Base-by-base conservation (phyloP, 768 basidiomycete genomes). In the Collybiopsis luxurians region DNA sequence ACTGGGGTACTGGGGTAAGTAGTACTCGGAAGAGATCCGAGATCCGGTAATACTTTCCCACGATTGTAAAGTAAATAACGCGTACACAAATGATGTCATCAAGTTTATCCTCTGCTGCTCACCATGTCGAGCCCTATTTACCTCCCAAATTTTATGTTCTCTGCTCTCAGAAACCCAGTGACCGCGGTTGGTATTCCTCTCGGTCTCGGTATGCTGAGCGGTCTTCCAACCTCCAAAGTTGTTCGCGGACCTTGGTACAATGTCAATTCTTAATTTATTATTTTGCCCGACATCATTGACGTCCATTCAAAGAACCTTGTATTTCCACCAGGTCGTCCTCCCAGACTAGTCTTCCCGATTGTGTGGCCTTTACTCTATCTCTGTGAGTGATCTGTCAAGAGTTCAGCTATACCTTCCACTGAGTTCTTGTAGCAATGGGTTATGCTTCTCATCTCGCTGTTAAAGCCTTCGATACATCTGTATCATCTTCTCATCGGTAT, bases 361-460 rank as follows among this genome's bases (percentile, higher is more conserved):
- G 81, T 83, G 12, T 84, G 84, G 85, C 74, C 80, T 0, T 63
- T 73, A 0, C 61, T 85, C 13, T 83, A 81, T 62, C 55, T 76
- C 15, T 71, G 72, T 72, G 49, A 26, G 70, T 59, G 11, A 26
- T 45, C 10, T 17, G 9, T 45, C 17, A 15, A 31, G 23, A 21
- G 15, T 12, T 15, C 4, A 12, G 19, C 61, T 63, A 38, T 44
- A 58, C 47, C 59, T 59, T 13, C 51, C 46, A 3, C 43, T 45
- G 57, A 56, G 21, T 40, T 27, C 52, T 55, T 43, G 6, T 36
- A 77, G 78, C 75, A 7, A 86, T 88, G 84, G 87, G 87, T 21
- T 87, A 81, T 63, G 85, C 85, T 7, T 85, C 84, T 6, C 82
- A 87, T 66, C 64, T 88, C 26, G 79, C 84, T 2, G 80, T 81